These are phyloP conservation scores for Abelmoschus esculentus DNA, from an alignment of 345 rosid genomes.

Conservation along the genomic window DNA sequence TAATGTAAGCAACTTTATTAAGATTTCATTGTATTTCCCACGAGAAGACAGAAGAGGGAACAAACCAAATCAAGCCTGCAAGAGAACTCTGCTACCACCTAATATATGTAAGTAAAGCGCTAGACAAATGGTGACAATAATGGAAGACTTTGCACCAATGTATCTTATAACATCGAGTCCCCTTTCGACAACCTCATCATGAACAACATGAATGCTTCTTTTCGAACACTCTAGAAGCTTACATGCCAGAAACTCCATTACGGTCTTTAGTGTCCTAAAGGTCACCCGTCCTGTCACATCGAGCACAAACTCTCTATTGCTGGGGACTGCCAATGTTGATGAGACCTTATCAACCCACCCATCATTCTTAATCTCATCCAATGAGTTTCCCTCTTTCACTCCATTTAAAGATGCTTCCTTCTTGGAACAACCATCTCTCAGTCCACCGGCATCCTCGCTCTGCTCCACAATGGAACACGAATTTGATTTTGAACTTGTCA, in stretches of 20 bases:
- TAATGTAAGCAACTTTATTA: constrained; percentile 2
- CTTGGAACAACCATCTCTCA: constrained; percentile 13
- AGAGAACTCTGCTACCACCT: constrained; percentile 35
- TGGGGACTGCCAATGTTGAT: constrained; percentile 59
- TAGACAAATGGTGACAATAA: constrained; percentile 63
- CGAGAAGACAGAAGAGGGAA: constrained; percentile 1
- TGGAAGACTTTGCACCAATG: constrained; percentile 61
- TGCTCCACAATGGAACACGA: constrained; percentile 23
- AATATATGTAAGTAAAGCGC: constrained; percentile 69
- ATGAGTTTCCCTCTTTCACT: constrained; percentile 18
- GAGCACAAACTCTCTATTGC: constrained; percentile 67
- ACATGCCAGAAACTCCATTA: constrained; percentile 51
- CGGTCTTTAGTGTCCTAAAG: constrained; percentile 54
- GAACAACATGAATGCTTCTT: constrained; percentile 35
- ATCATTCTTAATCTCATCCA: constrained; percentile 24
- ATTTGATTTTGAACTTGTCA: constrained; percentile 34
- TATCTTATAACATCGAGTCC: constrained; percentile 64
- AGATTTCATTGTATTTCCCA: constrained; percentile 12
- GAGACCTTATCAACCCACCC: constrained; percentile 53
- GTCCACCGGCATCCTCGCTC: constrained; percentile 15
- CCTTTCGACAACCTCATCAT: constrained; percentile 49
- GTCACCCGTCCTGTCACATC: constrained; percentile 95
- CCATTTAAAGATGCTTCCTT: constrained; percentile 19
- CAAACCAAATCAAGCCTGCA: constrained; percentile 33
- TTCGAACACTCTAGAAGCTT: constrained; percentile 53